phyloP scores from a whole-genome alignment of 208 protist species.

The Willaertia magna region DNA sequence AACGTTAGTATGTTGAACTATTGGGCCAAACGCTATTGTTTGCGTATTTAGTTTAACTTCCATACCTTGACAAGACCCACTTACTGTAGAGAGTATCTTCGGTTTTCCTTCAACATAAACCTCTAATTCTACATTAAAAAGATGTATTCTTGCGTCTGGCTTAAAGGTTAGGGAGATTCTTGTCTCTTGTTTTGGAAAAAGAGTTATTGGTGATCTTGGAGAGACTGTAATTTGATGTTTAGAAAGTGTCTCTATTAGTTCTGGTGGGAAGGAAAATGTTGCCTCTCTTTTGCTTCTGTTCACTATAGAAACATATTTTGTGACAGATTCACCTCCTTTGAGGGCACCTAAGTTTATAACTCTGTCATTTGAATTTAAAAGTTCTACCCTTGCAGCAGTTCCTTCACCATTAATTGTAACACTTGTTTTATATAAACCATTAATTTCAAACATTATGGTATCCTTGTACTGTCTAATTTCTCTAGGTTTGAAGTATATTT shows the following conservation, averaged over 20 bases:
- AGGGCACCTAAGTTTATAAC: conserved; percentile 63
- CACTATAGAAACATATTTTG: conserved; percentile 53
- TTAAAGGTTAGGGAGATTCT: not conserved
- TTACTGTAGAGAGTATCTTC: conserved; percentile 61
- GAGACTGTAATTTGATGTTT: conserved; percentile 50
- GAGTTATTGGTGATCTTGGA: not conserved
- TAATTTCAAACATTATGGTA: conserved; percentile 74
- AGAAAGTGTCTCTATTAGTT: conserved; percentile 45
- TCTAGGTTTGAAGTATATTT: conserved; percentile 63
- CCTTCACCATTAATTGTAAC: conserved; percentile 72
- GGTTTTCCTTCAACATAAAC: conserved; percentile 37
- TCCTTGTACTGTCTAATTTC: conserved; percentile 64
- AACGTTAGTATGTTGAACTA: conserved; percentile 57
- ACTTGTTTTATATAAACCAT: conserved; percentile 62
- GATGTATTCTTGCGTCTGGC: not conserved
- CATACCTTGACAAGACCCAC: conserved; percentile 72
- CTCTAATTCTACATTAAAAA: not conserved
- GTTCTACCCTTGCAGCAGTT: conserved; percentile 64
- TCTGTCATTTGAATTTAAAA: conserved; percentile 37
- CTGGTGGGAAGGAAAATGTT: conserved; percentile 54
- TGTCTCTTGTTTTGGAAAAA: not conserved
- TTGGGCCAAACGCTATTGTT: conserved; percentile 69
- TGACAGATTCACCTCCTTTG: conserved; percentile 53
- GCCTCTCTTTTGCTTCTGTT: conserved; percentile 63
- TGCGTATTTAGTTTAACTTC: conserved; percentile 80